Conservation (phyloP, 805 yeast species). For the Schizosaccharomyces lindneri region DNA sequence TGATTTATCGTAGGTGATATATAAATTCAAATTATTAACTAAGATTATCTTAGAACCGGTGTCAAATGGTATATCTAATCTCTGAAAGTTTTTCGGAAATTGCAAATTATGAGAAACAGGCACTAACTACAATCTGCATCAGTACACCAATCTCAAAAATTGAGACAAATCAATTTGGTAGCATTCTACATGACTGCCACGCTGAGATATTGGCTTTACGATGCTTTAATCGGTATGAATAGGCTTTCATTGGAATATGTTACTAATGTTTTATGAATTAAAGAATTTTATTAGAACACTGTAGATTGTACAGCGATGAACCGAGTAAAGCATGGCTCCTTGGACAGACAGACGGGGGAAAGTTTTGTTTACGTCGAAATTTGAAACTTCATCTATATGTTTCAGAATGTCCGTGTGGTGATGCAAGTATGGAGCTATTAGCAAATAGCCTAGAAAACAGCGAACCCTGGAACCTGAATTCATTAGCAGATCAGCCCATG, state of each 20-base stretch:
- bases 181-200: not conserved
- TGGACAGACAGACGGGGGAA: not conserved
- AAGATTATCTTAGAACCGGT: not conserved
- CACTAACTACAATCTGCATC: not conserved
- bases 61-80: not conserved
- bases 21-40: not conserved
- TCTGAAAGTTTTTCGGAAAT: too few species aligned
- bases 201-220: conserved; percentile 1
- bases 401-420: conserved; percentile 1
- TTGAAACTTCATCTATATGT: conserved; percentile 1
- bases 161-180: not conserved
- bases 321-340: not conserved
- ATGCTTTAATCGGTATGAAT: not conserved
- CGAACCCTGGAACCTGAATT: not conserved
- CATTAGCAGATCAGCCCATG: not conserved
- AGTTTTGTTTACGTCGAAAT: not conserved
- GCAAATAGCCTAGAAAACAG: not conserved
- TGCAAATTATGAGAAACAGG: too few species aligned
- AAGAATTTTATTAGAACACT: not conserved
- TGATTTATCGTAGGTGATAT: not conserved
- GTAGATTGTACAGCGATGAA: not conserved
- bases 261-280: not conserved
- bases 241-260: not conserved
- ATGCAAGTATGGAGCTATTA: conserved; percentile 1
- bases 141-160: not conserved